Evolutionary conservation across 495 filamentous ascomycete genomes (phyloP).

Genomic region (Glarea lozoyensis): DNA sequence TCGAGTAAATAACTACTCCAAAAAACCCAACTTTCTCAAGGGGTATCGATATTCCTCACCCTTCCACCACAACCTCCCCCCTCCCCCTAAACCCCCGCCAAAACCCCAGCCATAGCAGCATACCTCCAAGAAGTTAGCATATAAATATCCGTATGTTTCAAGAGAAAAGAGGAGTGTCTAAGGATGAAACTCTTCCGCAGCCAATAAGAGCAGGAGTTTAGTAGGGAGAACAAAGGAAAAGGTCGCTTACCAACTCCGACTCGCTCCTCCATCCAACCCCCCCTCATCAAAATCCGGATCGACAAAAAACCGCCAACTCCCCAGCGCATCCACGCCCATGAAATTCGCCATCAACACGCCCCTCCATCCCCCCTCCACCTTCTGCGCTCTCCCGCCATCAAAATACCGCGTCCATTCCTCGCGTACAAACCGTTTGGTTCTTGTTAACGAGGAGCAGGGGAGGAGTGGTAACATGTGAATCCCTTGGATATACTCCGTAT

Average conservation of each 20-base stretch:
- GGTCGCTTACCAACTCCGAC: conserved; percentile 81
- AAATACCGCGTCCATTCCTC: conserved; percentile 88
- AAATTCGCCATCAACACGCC: conserved; percentile 79
- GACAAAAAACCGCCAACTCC: conserved; percentile 68
- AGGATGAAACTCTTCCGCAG: too few relatives aligned
- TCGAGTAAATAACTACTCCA: too few relatives aligned
- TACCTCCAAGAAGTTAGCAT: too few relatives aligned
- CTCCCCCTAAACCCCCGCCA: neutral
- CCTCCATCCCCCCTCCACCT: conserved; percentile 68
- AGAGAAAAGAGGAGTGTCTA: too few relatives aligned
- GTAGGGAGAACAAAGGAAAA: too few relatives aligned
- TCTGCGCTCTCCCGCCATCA: conserved; percentile 45
- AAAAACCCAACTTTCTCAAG: too few relatives aligned
- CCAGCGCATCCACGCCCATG: conserved; percentile 63
- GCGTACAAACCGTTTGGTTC: conserved; percentile 58
- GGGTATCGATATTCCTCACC: too few relatives aligned
- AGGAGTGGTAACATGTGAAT: conserved; percentile 95
- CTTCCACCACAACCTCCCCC: neutral
- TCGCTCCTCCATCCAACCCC: conserved; percentile 81
- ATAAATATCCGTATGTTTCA: too few relatives aligned
- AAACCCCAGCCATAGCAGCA: conserved; percentile 57
- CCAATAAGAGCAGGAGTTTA: too few relatives aligned
- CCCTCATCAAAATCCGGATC: conserved; percentile 52
- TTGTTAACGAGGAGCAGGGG: conserved; percentile 58
- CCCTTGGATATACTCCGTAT: conserved; percentile 79